Base-by-base conservation (phyloP, 345 rosid genomes). In the Pugionium dolabratum region DNA sequence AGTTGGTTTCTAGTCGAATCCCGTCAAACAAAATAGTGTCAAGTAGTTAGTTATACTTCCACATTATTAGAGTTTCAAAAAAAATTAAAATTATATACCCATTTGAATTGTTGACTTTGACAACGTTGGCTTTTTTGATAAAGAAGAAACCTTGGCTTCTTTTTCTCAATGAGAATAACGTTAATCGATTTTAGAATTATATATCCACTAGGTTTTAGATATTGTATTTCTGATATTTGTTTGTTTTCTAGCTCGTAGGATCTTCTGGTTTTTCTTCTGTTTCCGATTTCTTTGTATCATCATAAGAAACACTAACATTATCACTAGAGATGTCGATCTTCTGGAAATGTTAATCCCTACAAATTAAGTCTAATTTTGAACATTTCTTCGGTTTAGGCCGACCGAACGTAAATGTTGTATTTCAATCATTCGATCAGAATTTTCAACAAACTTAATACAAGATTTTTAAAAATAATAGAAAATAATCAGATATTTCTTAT, bases 1-100 rank as follows among this genome's bases (percentile, higher is more conserved):
- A 42, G 59, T 59, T 69, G 9, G 59, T 59, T 42, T 59, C 9
- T 51, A 59, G 59, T 69, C 52, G 60, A 34, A 29, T 27, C 11
- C 59, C 8, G 32, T 54, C 73, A 4, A 60, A 60, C 25, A 41
- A 41, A 7, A 4, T 40, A 50, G 58, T 51, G 18, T 57, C 18
- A 35, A 34, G 45, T 35, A 49, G 6, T 5, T 57, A 29, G 18
- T 18, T 61, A 27, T 18, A 18, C 18, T 18, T 18, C 18, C 4
- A 33, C 40, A 36, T 11, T 9, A 55, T 66, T n/a, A 47, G 3
- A 47, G 3, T 53, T 4, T n/a, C 7, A 6, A 9, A 4, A 48
- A 0, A 10, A 9, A 31, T 2, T 26, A 5, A n/a, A 58, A 6
- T 25, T 31, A 9, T 61, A 25, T 48, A 6, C 49, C 54, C 11